Conservation (phyloP, 2,329 filamentous ascomycete genomes). For the Neobulgaria alba region DNA sequence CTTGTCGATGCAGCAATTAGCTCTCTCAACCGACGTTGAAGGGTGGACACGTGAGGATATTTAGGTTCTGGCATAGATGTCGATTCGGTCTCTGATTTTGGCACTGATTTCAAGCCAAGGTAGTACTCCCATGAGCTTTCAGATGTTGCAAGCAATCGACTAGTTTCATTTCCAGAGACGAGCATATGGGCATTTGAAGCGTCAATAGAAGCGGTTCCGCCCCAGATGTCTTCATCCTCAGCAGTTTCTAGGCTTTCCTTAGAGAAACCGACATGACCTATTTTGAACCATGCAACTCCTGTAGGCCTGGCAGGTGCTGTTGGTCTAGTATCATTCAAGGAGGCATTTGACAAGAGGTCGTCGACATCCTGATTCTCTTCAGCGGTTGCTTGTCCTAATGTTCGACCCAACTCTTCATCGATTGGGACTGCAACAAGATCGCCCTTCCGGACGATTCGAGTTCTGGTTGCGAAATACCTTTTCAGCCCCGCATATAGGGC, state of each 20-base stretch:
- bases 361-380: conserved; percentile 59
- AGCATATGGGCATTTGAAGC: conserved; percentile 81
- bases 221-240: conserved; percentile 66
- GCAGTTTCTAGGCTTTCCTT: conserved; percentile 47
- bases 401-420: conserved; percentile 74
- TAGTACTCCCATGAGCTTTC: conserved; percentile 86
- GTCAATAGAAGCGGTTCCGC: conserved; percentile 77
- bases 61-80: conserved; percentile 37
- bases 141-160: conserved; percentile 67
- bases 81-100: conserved; percentile 38
- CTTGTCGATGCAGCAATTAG: conserved; percentile 85
- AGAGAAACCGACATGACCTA: conserved; percentile 61
- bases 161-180: conserved; percentile 80
- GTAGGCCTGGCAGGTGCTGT: conserved; percentile 27
- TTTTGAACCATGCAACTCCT: conserved; percentile 84
- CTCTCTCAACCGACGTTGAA: conserved; percentile 68
- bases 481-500: conserved; percentile 82
- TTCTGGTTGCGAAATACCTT: conserved; percentile 75
- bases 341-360: conserved; percentile 46
- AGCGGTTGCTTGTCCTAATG: conserved; percentile 63
- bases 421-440: conserved; percentile 86
- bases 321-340: conserved; percentile 39
- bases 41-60: conserved; percentile 44
- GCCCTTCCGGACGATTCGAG: conserved; percentile 74
- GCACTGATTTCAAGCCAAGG: conserved; percentile 63